Percentiles rank a stretch among this genome's conserved stretches.
phyloP scores from a whole-genome alignment of 257 asterid genomes.

The Fraxinus anomala region DNA sequence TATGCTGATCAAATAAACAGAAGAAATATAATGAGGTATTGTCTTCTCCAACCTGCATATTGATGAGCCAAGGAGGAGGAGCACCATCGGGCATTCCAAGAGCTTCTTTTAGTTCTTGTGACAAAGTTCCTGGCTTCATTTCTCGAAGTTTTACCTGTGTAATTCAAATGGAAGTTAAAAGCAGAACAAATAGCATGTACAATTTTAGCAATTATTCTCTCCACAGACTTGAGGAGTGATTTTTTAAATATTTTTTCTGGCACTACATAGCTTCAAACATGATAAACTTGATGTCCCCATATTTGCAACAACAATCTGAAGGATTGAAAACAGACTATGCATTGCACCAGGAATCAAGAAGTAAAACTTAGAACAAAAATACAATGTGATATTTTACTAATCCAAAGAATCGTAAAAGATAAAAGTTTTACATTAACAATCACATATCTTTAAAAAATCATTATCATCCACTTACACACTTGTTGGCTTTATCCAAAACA shows the following conservation, averaged over 20 bases:
- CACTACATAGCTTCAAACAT: neutral
- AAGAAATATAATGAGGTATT: slow-evolving; percentile 7
- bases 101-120: slow-evolving; percentile 85
- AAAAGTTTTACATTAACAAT: neutral
- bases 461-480: neutral
- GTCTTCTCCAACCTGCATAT: slow-evolving; percentile 74
- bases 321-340: neutral
- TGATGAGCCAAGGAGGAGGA: slow-evolving; percentile 98
- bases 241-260: neutral
- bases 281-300: neutral
- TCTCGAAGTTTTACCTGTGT: slow-evolving; percentile 83
- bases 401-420: neutral
- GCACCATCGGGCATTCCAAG: slow-evolving; percentile 98
- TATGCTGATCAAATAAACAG: neutral
- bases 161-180: slow-evolving; percentile 21
- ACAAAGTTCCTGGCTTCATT: slow-evolving; percentile 89
- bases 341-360: neutral
- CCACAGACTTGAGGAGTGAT: neutral
- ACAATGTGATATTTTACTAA: neutral
- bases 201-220: neutral
- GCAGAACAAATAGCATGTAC: neutral
- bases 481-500: neutral
- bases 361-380: neutral
- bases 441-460: too few species aligned
- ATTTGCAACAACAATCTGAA: neutral